Conservation (phyloP, 371 early-diverging fungal genomes). For the Amoeboaphelidium protococcarum region DNA sequence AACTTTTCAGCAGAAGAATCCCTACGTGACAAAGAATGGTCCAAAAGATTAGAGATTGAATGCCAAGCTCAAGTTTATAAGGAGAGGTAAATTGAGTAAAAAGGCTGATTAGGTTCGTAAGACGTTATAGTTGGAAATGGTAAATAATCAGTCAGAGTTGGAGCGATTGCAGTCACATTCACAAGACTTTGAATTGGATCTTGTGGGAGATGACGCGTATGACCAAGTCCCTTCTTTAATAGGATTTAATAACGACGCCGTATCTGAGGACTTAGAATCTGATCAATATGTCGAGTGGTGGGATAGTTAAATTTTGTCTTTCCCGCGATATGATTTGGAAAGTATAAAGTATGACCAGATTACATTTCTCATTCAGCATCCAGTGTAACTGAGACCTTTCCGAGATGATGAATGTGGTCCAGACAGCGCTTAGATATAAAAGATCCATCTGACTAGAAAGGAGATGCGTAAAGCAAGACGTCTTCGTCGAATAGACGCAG, state of each 20-base stretch:
- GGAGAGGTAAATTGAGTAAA: not conserved
- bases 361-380: slow-evolving; percentile 68
- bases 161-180: not conserved
- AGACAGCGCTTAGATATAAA: slow-evolving; percentile 31
- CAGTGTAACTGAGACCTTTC: slow-evolving; percentile 61
- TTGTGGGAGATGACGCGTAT: not conserved
- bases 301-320: slow-evolving; percentile 42
- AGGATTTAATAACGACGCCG: too few species aligned
- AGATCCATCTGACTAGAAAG: slow-evolving; percentile 48
- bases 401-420: slow-evolving; percentile 28
- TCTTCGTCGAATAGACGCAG: slow-evolving; percentile 52
- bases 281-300: slow-evolving; percentile 67
- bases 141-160: not conserved
- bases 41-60: too few species aligned
- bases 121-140: not conserved
- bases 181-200: not conserved
- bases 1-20: too few species aligned
- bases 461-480: slow-evolving; percentile 76
- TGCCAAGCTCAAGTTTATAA: not conserved
- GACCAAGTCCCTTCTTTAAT: slow-evolving; percentile 12
- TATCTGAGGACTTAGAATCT: too few species aligned
- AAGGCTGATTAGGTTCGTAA: not conserved
- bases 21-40: too few species aligned
- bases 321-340: not conserved
- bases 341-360: slow-evolving; percentile 21